Base-by-base conservation (phyloP, 1,284 basidiomycete genomes). In the Heterobasidion annosum region DNA sequence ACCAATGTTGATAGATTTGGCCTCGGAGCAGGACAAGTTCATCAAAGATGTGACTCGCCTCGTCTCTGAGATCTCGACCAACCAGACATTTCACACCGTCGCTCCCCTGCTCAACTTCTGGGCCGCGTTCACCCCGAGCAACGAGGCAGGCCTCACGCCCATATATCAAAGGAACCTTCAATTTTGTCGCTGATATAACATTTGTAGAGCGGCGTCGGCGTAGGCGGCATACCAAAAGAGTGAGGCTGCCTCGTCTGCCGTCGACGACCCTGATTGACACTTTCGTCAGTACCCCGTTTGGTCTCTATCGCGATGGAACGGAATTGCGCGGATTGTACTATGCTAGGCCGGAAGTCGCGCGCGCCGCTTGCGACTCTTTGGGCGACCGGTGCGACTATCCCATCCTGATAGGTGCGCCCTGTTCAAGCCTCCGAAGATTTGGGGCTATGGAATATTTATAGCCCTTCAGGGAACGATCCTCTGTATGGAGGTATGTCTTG, bases 301-400 rank as follows among this genome's bases (percentile, higher is more conserved):
- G 90, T 3, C 71, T 93, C 3, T 93, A 91, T 66, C 77, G 91
- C 35, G 78, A 85, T 56, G 90, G 89, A 2, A 85, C 85, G 1
- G 90, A 93, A 64, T 74, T 93, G 3, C 73, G 91, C 55, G 91
- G 71, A 1, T 79, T 93, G n/a, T 91, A 86, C 61, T 85, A 86
- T 57, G 77, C 75, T 42, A 80, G 86, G 54, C 82, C 80, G 6
- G 75, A 82, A 53, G 78, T 82, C 9, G 90, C 86, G 9, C 73
- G 77, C 46, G 81, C 81, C 8, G 86, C 89, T 3, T 93, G 91
- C 62, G 64, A 70, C 16, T 83, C 79, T 6, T 65, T 89, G 40
- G 78, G 78, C 8, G 73, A 77, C 50, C 79, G 78, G 58, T 92
- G 91, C 61, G 82, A 93, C 70, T 89, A 87, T 64, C 83, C 88